Conservation (phyloP, 73 alveolate genomes). For the Urostyla sp. region DNA sequence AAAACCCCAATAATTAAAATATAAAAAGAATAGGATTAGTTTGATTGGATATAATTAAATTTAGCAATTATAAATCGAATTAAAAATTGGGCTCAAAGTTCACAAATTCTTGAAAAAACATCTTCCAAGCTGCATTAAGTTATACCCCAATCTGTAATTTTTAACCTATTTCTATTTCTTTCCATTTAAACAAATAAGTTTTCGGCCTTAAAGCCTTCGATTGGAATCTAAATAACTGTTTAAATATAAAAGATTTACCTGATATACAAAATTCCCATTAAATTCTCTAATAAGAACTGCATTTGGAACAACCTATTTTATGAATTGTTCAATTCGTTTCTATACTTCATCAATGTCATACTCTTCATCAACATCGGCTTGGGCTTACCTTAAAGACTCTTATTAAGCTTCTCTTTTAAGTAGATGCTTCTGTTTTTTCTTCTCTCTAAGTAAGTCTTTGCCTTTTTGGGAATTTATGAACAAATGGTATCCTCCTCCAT, state of each 20-base stretch:
- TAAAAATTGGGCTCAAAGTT: background rate
- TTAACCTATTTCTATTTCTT: conserved; percentile 67
- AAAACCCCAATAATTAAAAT: background rate
- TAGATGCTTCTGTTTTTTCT: too few species aligned
- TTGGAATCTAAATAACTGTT: too few species aligned
- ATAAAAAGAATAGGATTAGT: too few species aligned
- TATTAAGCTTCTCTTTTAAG: too few species aligned
- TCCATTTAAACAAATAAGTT: conserved; percentile 79
- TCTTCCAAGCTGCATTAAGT: conserved; percentile 91
- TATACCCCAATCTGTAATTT: conserved; percentile 90
- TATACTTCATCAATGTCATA: conserved; percentile 55
- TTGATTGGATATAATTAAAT: too few species aligned
- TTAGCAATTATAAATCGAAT: too few species aligned
- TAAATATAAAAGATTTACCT: too few species aligned
- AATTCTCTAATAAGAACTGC: conserved; percentile 51
- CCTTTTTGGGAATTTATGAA: conserved; percentile 81
- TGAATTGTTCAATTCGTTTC: conserved; percentile 46
- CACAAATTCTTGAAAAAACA: conserved; percentile 72
- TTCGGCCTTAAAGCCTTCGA: conserved; percentile 84
- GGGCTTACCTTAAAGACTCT: too few species aligned
- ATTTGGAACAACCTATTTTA: conserved; percentile 36
- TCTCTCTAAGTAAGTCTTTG: too few species aligned
- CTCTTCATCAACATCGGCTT: too few species aligned
- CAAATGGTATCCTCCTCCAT: conserved; percentile 92
- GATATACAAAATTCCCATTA: conserved; percentile 76